Conservation (phyloP, 2,329 filamentous ascomycete genomes). For the Aspergillus chevalieri region DNA sequence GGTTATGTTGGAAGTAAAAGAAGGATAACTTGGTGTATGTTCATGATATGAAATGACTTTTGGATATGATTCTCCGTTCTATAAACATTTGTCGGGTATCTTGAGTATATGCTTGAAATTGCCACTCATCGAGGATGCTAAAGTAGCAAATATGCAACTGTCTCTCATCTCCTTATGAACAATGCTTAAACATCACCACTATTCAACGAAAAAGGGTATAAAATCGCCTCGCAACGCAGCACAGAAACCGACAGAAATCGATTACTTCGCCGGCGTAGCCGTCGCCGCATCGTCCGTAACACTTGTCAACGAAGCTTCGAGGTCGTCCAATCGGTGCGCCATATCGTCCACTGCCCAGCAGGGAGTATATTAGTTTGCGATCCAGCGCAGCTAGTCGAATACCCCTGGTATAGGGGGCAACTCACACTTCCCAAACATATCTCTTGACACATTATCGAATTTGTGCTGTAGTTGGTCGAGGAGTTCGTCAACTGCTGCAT, state of each 20-base stretch:
- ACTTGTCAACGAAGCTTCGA: constrained; percentile 66
- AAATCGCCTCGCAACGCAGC: neutral
- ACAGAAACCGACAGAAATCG: neutral
- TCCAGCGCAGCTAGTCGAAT: neutral
- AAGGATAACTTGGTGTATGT: neutral
- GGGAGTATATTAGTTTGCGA: neutral
- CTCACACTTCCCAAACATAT: constrained; percentile 84
- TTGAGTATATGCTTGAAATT: too few relatives aligned
- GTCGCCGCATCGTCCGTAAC: constrained; percentile 35
- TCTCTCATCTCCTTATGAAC: neutral
- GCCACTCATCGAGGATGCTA: too few relatives aligned
- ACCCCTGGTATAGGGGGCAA: neutral
- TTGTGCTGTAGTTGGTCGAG: constrained; percentile 78
- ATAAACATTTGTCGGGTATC: too few relatives aligned
- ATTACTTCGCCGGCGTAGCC: constrained; percentile 12
- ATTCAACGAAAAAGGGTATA: neutral
- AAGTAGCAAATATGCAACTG: too few relatives aligned
- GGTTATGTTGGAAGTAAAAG: neutral
- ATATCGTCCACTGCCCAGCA: constrained; percentile 76
- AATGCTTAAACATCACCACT: neutral
- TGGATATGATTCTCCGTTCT: too few relatives aligned
- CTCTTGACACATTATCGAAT: constrained; percentile 75
- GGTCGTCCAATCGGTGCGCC: constrained; percentile 74
- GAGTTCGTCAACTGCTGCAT: constrained; percentile 76
- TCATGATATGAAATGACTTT: neutral